A percentile compares a stretch with the other conserved stretches of the same genome.
Evolutionary conservation across 2,329 filamentous ascomycete species (phyloP).

Genomic region (Phyllosticta capitalensis): DNA sequence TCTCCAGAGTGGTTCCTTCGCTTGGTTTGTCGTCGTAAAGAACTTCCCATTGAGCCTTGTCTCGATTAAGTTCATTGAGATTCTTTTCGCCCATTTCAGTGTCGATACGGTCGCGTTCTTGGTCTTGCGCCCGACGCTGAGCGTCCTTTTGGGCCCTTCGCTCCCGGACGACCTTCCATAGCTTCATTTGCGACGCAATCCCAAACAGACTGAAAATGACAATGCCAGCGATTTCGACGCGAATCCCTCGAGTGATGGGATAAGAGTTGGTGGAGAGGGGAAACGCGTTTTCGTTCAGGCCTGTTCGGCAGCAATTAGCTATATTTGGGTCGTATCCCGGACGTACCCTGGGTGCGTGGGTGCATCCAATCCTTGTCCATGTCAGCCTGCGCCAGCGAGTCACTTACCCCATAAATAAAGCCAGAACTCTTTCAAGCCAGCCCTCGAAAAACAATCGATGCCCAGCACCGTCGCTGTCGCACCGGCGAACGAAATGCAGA

Average conservation of each 20-base stretch:
- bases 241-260: slow-evolving; percentile 76
- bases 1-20: slow-evolving; percentile 19
- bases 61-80: slow-evolving; percentile 51
- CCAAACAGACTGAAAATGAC: slow-evolving; percentile 67
- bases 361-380: not conserved
- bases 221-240: slow-evolving; percentile 71
- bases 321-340: not conserved
- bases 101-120: slow-evolving; percentile 56
- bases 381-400: not conserved
- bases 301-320: slow-evolving; percentile 25
- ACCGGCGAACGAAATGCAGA: slow-evolving; percentile 68
- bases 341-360: not conserved
- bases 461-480: slow-evolving; percentile 72
- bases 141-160: slow-evolving; percentile 38
- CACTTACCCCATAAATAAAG: slow-evolving; percentile 70
- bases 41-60: slow-evolving; percentile 65
- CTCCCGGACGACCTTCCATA: slow-evolving; percentile 70
- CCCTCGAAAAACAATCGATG: slow-evolving; percentile 80
- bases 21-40: slow-evolving; percentile 54
- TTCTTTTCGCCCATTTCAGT: slow-evolving; percentile 59
- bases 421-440: slow-evolving; percentile 96
- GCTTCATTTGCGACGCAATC: slow-evolving; percentile 71
- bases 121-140: slow-evolving; percentile 41
- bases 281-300: slow-evolving; percentile 69
- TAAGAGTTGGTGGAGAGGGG: slow-evolving; percentile 68